Evolutionary conservation across 768 basidiomycete species (phyloP).

Genomic region (Boletus rubescentipes): DNA sequence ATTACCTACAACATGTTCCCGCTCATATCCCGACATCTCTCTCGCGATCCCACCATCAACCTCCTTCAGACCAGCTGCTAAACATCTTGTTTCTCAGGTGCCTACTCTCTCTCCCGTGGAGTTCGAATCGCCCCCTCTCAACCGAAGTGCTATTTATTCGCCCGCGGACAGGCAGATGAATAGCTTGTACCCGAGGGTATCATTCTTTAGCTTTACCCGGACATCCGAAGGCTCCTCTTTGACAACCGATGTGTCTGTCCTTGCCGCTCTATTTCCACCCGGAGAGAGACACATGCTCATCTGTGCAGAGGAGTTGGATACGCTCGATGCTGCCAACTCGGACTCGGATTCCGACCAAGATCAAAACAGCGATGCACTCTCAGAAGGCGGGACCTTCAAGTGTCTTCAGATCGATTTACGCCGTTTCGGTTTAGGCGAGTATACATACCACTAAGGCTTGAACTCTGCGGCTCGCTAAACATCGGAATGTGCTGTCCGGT

Average conservation of each 20-base stretch:
- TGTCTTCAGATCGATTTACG: slow-evolving; percentile 77
- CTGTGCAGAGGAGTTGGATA: slow-evolving; percentile 67
- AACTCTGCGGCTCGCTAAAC: not conserved
- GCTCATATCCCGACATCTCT: slow-evolving; percentile 44
- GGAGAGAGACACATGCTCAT: slow-evolving; percentile 72
- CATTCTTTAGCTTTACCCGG: slow-evolving; percentile 79
- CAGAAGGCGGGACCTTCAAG: slow-evolving; percentile 46
- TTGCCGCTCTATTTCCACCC: slow-evolving; percentile 70
- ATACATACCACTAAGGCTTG: not conserved
- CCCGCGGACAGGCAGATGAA: slow-evolving; percentile 16
- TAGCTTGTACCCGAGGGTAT: slow-evolving; percentile 35
- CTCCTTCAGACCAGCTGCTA: slow-evolving; percentile 38
- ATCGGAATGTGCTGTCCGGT: slow-evolving; percentile 3
- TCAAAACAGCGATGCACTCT: slow-evolving; percentile 32
- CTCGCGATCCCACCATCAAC: slow-evolving; percentile 28
- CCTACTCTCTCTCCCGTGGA: slow-evolving; percentile 32
- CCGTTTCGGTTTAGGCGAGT: slow-evolving; percentile 66
- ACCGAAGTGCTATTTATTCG: slow-evolving; percentile 7
- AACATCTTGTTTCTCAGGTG: slow-evolving; percentile 37
- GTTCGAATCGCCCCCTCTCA: slow-evolving; percentile 7
- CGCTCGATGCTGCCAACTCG: slow-evolving; percentile 41
- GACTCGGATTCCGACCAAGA: slow-evolving; percentile 42
- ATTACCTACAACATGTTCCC: slow-evolving; percentile 37
- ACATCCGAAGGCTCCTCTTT: slow-evolving; percentile 76
- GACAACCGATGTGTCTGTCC: slow-evolving; percentile 65